Conservation (phyloP, 352 stramenopile species). For the Stramenopiles sp. region DNA sequence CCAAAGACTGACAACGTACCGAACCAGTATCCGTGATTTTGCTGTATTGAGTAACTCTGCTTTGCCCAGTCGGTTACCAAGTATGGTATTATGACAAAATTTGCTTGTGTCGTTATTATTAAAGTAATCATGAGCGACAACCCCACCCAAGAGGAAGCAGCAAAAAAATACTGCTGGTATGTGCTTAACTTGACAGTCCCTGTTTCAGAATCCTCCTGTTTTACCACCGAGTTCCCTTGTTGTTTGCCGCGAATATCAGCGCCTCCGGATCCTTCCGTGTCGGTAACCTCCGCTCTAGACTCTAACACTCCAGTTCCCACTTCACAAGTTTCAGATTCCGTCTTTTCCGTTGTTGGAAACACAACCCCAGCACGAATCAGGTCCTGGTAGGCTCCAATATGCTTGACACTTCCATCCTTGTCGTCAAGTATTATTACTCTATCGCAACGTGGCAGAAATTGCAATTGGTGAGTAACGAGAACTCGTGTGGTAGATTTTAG, state of each 20-base stretch:
- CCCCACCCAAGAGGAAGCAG: background rate
- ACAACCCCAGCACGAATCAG: background rate
- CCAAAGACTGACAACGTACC: background rate
- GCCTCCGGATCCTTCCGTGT: background rate
- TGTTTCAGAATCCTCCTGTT: background rate
- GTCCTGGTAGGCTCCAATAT: conserved; percentile 18
- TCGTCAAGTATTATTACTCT: conserved; percentile 29
- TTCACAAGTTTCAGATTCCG: background rate
- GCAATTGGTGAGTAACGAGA: conserved; percentile 42
- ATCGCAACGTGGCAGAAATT: conserved; percentile 37
- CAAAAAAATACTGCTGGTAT: background rate
- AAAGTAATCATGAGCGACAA: background rate
- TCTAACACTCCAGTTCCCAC: background rate
- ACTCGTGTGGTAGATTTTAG: conserved; percentile 19
- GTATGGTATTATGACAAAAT: conserved; percentile 13
- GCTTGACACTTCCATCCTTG: conserved; percentile 31
- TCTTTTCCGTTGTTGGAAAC: background rate
- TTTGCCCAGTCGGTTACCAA: background rate
- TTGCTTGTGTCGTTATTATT: background rate
- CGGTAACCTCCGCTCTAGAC: background rate
- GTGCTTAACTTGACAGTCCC: background rate
- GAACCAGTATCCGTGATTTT: background rate
- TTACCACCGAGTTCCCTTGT: background rate
- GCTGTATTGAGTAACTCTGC: background rate
- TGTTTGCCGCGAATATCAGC: background rate